Percentiles rank a stretch among this genome's conserved stretches.
These are phyloP conservation scores for Jaltomata sinuosa DNA, from an alignment of 257 asterid genomes.

Conservation along the genomic window DNA sequence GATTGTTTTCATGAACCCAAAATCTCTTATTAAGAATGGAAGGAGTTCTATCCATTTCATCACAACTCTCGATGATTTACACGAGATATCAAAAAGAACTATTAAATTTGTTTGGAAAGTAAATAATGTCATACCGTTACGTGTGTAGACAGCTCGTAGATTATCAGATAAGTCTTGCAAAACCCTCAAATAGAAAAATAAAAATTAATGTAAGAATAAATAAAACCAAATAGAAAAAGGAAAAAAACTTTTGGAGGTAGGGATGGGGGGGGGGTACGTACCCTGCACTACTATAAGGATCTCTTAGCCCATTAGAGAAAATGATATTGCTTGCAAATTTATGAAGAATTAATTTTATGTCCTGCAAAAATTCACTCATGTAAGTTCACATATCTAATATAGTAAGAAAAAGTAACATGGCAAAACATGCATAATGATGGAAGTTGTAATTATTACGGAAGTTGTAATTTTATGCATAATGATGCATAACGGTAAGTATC, in stretches of 20 bases:
- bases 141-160: conserved; percentile 38
- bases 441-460: not conserved
- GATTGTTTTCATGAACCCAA: not conserved
- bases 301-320: conserved; percentile 40
- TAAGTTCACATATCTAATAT: not conserved
- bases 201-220: not conserved
- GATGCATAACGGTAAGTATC: too few relatives aligned
- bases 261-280: not conserved
- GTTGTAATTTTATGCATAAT: too few relatives aligned
- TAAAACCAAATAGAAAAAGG: not conserved
- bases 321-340: conserved; percentile 37
- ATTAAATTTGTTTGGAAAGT: not conserved
- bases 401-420: not conserved
- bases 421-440: not conserved
- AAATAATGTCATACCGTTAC: conserved; percentile 25
- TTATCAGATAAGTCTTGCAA: conserved; percentile 32
- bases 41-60: not conserved
- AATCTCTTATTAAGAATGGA: not conserved
- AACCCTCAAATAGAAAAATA: conserved; percentile 17
- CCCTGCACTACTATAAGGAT: conserved; percentile 45
- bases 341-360: conserved; percentile 28
- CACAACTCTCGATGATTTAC: not conserved
- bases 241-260: not conserved
- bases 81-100: not conserved
- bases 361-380: conserved; percentile 15